These are phyloP conservation scores for Penicillium sp. DNA, from an alignment of 2,329 filamentous ascomycete species.

Conservation along the genomic window DNA sequence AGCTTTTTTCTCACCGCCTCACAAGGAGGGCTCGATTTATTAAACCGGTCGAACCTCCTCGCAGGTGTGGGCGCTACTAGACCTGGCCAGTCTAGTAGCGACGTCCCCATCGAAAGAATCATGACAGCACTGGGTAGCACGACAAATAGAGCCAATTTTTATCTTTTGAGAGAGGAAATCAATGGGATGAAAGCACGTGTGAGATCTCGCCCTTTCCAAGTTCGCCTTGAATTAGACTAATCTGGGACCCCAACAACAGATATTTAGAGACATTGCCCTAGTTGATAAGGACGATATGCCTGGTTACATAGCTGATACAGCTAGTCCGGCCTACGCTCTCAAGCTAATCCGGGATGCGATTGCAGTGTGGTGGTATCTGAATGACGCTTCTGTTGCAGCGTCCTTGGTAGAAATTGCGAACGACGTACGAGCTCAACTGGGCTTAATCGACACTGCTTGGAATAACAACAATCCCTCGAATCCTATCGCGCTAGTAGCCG, in stretches of 20 bases:
- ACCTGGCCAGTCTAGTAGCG: background rate
- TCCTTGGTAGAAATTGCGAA: background rate
- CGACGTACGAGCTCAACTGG: background rate
- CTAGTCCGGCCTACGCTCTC: background rate
- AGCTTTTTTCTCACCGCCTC: background rate
- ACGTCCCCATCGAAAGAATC: background rate
- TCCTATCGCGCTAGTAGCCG: background rate
- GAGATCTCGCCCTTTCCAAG: background rate
- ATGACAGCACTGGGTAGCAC: background rate
- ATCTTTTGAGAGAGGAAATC: background rate
- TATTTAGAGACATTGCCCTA: background rate
- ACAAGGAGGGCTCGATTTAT: background rate
- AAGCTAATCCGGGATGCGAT: background rate
- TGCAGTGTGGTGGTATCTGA: background rate
- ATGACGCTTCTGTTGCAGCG: background rate
- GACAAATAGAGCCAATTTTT: background rate
- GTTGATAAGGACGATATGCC: background rate
- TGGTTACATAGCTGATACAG: background rate
- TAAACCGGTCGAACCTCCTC: background rate
- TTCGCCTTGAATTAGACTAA: no score
- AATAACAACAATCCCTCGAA: no score
- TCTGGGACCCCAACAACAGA: no score
- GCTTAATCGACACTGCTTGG: no score
- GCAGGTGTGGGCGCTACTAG: background rate
- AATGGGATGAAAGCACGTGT: background rate